Evolutionary conservation across 352 stramenopile species (phyloP), one percentile per base, ranked within the genome.

Genomic region (Phytophthora pisi): DNA sequence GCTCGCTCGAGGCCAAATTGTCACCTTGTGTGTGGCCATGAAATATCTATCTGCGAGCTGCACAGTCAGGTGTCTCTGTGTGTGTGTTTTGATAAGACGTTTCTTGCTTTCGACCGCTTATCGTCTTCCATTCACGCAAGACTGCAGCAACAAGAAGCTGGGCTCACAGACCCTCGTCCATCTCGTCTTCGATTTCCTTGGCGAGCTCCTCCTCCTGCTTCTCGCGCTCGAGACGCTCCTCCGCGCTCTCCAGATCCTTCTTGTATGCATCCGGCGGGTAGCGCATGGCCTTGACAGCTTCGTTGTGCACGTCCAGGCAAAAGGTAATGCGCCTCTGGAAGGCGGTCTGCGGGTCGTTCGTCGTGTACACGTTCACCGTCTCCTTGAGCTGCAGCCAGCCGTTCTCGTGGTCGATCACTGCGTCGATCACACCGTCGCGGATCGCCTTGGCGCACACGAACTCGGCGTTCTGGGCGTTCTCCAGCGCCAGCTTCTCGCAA

Each of bases 381-480:
- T 95, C 88, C 75, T 95, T 95, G 3, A 89, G 89, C 70, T 95
- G 91, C 28, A 99, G 84, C 81, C 91, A 98, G 57, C 90, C 86
- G 53, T 96, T 92, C 61, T 98, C 90, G 75, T 99, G 97, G 84
- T 99, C 96, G 68, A 99, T 98, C 24, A 97, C 93, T 2, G 96
- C 98, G 74, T 99, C 97, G 65, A 99, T 98, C 8, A 99, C 97
- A 30, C 98, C 98, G 81, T 99, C 98, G 20, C 93, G 81, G 59
- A 99, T 99, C 20, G 97, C 97, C 86, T 99, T 99, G 45, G 97
- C 96, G 54, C 97, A 98, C 55, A 99, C 95, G 74, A 98, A 99
- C 76, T 99, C 97, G 8, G 97, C 97, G 31, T 93, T 97, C 46
- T 91, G 88, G 13, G 92, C 83, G 28, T 78, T 94, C 53, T 97